Base-by-base conservation (phyloP, 2,329 filamentous ascomycete genomes). In the Penicillium crustosum region DNA sequence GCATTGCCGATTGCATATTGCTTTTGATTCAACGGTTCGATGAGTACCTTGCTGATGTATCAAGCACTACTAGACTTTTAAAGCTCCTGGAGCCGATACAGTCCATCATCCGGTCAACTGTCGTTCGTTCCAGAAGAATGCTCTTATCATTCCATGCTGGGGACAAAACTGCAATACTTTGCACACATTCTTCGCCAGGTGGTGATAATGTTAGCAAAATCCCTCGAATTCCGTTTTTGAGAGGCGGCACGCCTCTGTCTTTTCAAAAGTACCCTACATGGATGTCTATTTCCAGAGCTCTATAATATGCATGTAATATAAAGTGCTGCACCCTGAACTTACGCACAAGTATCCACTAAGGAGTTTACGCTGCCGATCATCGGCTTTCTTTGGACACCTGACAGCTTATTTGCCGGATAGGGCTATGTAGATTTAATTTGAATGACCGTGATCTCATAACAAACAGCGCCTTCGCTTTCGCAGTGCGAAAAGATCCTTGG, bases 361-460 rank as follows among this genome's bases (percentile, higher is more conserved):
- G 41, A 2, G 13, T 17, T 31, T 48, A 38, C 38, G 36, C 38
- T 25, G 35, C 42, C 27, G 35, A 38, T 21, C 36, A 36, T 57
- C 59, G 61, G 53, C 50, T 59, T 33, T 41, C 41, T 39, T 45
- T 21, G 33, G 13, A 21, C 35, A n/a, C 35, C 17, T n/a, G 15
- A 8, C 21, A 13, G 6, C 31, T 31, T 25, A 21, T 29, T 51
- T 58, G 55, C 55, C 60, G 55, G 57, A n/a, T 2, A 42, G 27
- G 23, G 13, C 47, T 49, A 43, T 33, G 19, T 23, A 19, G 12
- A 15, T 31, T 25, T 12, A 17, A 21, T 19, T 27, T 10, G 10
- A 50, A 25, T 25, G n/a, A 21, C 7, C 4, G 17, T 27, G 13
- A 43, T 5, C 6, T 43, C 7, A 42, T 17, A 33, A 29, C 4